Evolutionary conservation across 805 yeast genomes (phyloP).

Genomic region (Cyberlindnera bimundalis): DNA sequence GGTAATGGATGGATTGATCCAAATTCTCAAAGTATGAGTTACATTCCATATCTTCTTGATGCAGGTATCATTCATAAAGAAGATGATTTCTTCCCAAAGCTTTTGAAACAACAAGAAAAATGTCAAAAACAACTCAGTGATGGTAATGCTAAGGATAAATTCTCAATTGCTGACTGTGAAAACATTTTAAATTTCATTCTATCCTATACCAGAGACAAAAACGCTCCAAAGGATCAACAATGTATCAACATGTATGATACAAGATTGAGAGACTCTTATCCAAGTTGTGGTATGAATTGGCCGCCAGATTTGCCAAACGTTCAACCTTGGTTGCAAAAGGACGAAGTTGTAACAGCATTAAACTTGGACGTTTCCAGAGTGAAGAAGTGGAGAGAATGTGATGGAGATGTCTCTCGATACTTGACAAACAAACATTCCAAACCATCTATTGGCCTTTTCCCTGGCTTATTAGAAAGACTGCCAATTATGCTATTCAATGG

Average conservation of each 20-base stretch:
- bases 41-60: constrained; percentile 64
- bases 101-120: constrained; percentile 49
- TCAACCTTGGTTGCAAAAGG: constrained; percentile 47
- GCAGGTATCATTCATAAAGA: constrained; percentile 48
- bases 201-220: constrained; percentile 29
- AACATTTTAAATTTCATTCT: constrained; percentile 31
- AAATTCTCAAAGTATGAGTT: constrained; percentile 74
- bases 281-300: constrained; percentile 92
- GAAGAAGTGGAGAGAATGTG: constrained; percentile 75
- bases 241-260: constrained; percentile 87
- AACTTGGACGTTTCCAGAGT: constrained; percentile 43
- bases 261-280: constrained; percentile 65
- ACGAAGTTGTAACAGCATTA: constrained; percentile 47
- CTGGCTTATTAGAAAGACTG: constrained; percentile 51
- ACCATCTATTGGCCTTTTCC: constrained; percentile 67
- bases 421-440: constrained; percentile 50
- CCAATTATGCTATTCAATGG: constrained; percentile 81
- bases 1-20: constrained; percentile 98
- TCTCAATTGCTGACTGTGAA: constrained; percentile 44
- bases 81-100: constrained; percentile 36
- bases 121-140: constrained; percentile 56
- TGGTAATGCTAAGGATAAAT: constrained; percentile 22
- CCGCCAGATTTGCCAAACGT: constrained; percentile 62
- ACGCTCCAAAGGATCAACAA: constrained; percentile 36
- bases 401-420: constrained; percentile 47